phyloP scores from a whole-genome alignment of 208 protist genomes.

The Leishmania amazonensis region DNA sequence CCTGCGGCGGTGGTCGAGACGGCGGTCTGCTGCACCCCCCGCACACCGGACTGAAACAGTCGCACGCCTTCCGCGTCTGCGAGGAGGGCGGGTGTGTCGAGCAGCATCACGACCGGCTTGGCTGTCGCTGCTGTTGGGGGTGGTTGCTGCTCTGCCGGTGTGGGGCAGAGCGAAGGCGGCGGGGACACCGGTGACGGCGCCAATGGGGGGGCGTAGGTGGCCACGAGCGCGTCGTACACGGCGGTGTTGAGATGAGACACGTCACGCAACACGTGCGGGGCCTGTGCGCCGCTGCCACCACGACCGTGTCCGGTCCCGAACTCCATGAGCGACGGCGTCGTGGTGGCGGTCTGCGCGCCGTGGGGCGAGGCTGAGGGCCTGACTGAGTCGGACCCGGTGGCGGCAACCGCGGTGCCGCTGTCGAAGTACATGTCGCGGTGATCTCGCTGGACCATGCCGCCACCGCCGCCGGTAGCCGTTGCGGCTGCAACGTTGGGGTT shows the following conservation, averaged over 20 bases:
- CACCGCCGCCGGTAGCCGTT: not conserved
- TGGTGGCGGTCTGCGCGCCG: not conserved
- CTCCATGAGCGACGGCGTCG: not conserved
- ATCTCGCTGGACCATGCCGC: not conserved
- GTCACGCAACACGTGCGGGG: slow-evolving; percentile 9
- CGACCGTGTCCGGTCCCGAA: not conserved
- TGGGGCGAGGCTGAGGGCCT: not conserved
- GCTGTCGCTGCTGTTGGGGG: not conserved
- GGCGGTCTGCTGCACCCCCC: slow-evolving; percentile 3
- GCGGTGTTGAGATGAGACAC: slow-evolving; percentile 30
- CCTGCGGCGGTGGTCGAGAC: not conserved
- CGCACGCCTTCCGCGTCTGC: slow-evolving; percentile 2
- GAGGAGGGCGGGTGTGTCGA: slow-evolving; percentile 27
- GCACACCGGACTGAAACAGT: not conserved
- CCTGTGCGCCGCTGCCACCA: not conserved
- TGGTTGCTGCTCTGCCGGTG: not conserved
- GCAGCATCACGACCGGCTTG: slow-evolving; percentile 9
- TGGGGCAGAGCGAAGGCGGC: not conserved
- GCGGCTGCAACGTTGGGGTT: not conserved
- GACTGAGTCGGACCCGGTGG: not conserved
- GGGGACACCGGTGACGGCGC: not conserved
- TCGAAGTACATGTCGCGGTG: not conserved
- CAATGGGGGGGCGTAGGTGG: slow-evolving; percentile 7
- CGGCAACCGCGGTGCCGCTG: slow-evolving; percentile 3
- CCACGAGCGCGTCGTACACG: slow-evolving; percentile 25